Conservation (phyloP, 257 asterid genomes). For the Plectranthus barbatus region DNA sequence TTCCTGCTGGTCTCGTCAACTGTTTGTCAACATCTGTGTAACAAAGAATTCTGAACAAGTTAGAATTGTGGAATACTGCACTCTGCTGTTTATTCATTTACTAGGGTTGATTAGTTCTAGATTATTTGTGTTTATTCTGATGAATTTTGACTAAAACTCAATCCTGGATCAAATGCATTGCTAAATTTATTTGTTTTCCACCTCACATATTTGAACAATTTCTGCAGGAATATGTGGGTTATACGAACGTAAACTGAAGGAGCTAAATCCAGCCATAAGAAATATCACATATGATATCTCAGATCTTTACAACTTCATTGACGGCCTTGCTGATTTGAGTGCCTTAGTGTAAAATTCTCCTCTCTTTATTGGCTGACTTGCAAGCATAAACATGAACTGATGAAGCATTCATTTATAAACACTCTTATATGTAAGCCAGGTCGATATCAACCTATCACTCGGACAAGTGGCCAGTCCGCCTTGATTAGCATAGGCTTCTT, state of each 20-base stretch:
- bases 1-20: no score
- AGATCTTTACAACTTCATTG: constrained; percentile 82
- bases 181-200: background rate
- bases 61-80: background rate
- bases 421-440: background rate
- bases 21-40: background rate
- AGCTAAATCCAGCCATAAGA: constrained; percentile 67
- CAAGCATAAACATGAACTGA: background rate
- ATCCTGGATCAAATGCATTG: background rate
- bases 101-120: background rate
- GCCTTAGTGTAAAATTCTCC: constrained; percentile 57
- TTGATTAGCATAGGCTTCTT: background rate
- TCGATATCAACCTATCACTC: no score
- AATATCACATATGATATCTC: constrained; percentile 78
- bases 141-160: no score
- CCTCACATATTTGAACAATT: background rate
- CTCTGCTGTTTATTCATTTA: no score
- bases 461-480: background rate
- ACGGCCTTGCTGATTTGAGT: constrained; percentile 86
- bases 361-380: background rate
- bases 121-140: background rate
- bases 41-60: background rate
- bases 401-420: background rate
- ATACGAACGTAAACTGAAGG: constrained; percentile 81
- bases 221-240: constrained; percentile 82